Evolutionary conservation across 208 protist genomes (phyloP), one percentile per base, ranked within the genome.

Genomic region (Phytomonas sp.): DNA sequence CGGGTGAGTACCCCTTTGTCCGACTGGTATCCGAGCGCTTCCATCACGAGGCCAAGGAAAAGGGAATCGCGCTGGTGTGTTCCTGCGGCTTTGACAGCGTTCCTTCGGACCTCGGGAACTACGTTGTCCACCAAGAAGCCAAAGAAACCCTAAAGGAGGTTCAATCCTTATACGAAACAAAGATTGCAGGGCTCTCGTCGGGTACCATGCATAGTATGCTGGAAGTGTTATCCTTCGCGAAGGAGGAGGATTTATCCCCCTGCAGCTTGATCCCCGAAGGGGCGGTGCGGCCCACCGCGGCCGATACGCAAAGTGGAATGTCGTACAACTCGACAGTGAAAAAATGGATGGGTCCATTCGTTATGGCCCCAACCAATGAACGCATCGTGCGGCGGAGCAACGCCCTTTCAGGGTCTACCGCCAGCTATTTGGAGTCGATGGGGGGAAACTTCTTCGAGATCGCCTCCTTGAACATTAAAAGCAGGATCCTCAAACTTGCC

Each of bases 61-160:
- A 85, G 42, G 76, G 79, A 45, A 76, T 96, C 42, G 71, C 72
- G 37, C 45, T 98, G 33, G 82, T 94, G 60, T 78, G 82, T 42
- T 90, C 80, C 70, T 96, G 88, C 81, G 94, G 87, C 32, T 97
- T 95, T 73, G 94, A 96, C 75, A 86, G 78, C 45, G 82, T 97
- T 19, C 93, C 93, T 10, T 73, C 79, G 8, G 93, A 98, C 74
- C 31, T 97, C n/a, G 89, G 87, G 59, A 93, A 92, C 77, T 94
- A 86, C 68, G 66, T 90, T 36, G 69, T 90, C 29, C 80, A 86
- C 73, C 79, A 73, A 26, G 68, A 77, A 8, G 79, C 78, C 5
- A 73, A 69, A n/a, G 80, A 83, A 60, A 59, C 72, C n/a, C 14
- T 95, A 67, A 77, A 42, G 62, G 42, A 75, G 30, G 84, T 95